phyloP scores from a whole-genome alignment of 2,329 filamentous ascomycete species.

The Cadophora luteo-olivacea region DNA sequence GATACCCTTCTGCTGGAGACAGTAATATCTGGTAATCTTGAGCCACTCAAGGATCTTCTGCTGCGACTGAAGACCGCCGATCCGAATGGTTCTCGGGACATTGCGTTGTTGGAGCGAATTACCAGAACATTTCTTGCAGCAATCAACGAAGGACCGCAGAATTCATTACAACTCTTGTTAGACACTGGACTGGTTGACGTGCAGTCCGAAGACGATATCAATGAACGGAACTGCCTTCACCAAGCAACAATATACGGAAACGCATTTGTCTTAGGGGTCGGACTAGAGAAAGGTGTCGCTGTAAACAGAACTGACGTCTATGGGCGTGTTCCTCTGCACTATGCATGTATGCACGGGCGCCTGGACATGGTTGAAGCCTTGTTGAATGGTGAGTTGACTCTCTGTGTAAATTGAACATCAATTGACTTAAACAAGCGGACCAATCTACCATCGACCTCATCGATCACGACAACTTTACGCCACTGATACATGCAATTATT shows the following conservation, averaged over 20 bases:
- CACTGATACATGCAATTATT: slow-evolving; percentile 92
- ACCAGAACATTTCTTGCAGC: slow-evolving; percentile 91
- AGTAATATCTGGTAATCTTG: slow-evolving; percentile 80
- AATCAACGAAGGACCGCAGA: slow-evolving; percentile 82
- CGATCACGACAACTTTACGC: slow-evolving; percentile 97
- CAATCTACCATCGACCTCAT: slow-evolving; percentile 82
- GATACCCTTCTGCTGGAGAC: slow-evolving; percentile 89
- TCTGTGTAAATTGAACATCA: neutral
- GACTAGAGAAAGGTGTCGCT: slow-evolving; percentile 77
- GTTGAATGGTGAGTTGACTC: slow-evolving; percentile 59
- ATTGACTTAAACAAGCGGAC: slow-evolving; percentile 55
- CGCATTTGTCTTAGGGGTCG: slow-evolving; percentile 76
- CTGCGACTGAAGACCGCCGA: slow-evolving; percentile 67
- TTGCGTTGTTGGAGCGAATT: slow-evolving; percentile 72
- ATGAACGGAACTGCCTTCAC: slow-evolving; percentile 94
- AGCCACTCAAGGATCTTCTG: slow-evolving; percentile 82
- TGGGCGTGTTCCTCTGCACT: slow-evolving; percentile 90
- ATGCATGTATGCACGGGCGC: slow-evolving; percentile 93
- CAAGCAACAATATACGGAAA: slow-evolving; percentile 96
- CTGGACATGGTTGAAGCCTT: slow-evolving; percentile 82
- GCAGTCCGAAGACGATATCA: slow-evolving; percentile 96
- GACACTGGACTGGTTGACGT: slow-evolving; percentile 85
- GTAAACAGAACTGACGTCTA: slow-evolving; percentile 89
- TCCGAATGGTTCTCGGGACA: slow-evolving; percentile 63
- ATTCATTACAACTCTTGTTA: slow-evolving; percentile 77